These are phyloP conservation scores for Hymenoscyphus albidus DNA, from an alignment of 2,329 filamentous ascomycete species.

Conservation along the genomic window DNA sequence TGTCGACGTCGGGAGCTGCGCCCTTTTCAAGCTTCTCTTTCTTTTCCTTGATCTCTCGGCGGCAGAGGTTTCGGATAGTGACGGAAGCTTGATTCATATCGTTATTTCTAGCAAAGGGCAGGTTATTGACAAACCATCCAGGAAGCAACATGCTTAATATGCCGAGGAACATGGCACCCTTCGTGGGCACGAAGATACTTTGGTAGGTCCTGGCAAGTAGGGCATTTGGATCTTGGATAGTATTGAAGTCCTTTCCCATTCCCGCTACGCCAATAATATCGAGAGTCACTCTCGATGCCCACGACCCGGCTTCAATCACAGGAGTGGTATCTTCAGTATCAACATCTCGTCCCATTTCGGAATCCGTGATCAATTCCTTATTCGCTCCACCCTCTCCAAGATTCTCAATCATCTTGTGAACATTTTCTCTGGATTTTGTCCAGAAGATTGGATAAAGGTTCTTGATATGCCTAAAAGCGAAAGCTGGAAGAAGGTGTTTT, in stretches of 20 bases:
- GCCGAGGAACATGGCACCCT: conserved; percentile 51
- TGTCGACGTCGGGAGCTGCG: conserved; percentile 59
- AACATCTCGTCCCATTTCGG: conserved; percentile 12
- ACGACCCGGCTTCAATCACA: conserved; percentile 55
- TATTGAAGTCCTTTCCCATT: conserved; percentile 66
- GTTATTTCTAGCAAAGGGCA: conserved; percentile 71
- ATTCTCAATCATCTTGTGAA: conserved; percentile 54
- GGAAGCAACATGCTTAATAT: conserved; percentile 62
- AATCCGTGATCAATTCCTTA: conserved; percentile 35
- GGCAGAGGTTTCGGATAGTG: conserved; percentile 62
- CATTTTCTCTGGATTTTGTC: conserved; percentile 67
- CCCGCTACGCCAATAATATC: conserved; percentile 74
- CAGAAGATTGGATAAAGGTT: conserved; percentile 82
- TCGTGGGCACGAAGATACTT: conserved; percentile 50
- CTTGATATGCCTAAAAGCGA: conserved; percentile 82
- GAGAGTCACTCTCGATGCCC: conserved; percentile 65
- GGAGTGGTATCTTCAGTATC: conserved; percentile 31
- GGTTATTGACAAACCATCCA: conserved; percentile 51
- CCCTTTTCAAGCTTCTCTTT: conserved; percentile 51
- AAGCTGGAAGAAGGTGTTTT: conserved; percentile 76
- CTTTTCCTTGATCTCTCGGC: conserved; percentile 67
- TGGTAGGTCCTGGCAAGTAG: conserved; percentile 56
- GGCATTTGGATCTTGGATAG: conserved; percentile 58
- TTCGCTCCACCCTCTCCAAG: conserved; percentile 40
- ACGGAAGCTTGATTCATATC: conserved; percentile 53